Evolutionary conservation across 1,284 basidiomycete species (phyloP).

Genomic region (Boletellus deceptivus): DNA sequence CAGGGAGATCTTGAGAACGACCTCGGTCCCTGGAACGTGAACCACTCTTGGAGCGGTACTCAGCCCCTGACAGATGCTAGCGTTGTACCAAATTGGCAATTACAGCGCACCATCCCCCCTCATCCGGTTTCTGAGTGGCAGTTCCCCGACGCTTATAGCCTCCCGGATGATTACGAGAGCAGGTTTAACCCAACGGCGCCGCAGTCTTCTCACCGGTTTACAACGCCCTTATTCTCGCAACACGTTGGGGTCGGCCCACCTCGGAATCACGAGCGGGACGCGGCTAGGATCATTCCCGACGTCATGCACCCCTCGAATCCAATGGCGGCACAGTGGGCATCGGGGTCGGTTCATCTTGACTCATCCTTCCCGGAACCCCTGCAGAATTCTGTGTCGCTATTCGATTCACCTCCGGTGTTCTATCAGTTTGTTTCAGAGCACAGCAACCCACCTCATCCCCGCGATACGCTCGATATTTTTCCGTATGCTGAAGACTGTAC

Average conservation of each 20-base stretch:
- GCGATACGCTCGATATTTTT: not conserved
- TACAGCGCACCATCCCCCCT: not conserved
- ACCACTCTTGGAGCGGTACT: not conserved
- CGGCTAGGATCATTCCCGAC: not conserved
- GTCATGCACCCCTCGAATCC: not conserved
- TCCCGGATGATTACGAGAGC: slow-evolving; percentile 5
- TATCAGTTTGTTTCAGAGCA: slow-evolving; percentile 8
- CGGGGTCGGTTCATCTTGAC: not conserved
- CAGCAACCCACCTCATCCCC: slow-evolving; percentile 1
- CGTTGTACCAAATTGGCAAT: slow-evolving; percentile 2
- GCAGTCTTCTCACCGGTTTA: not conserved
- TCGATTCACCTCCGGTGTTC: not conserved
- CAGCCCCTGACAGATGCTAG: not conserved
- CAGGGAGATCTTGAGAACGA: not conserved
- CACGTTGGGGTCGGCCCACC: not conserved
- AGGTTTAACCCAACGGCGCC: not conserved
- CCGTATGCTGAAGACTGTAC: slow-evolving; percentile 4
- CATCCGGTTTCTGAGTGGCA: slow-evolving; percentile 10
- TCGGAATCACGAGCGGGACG: slow-evolving; percentile 2
- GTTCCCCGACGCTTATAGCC: not conserved
- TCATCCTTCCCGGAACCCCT: not conserved
- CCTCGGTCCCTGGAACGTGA: slow-evolving; percentile 5
- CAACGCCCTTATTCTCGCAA: slow-evolving; percentile 1
- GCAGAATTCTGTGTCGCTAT: slow-evolving; percentile 1
- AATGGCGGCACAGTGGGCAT: slow-evolving; percentile 7